Evolutionary conservation across 441 rosid species (phyloP), one percentile per base, ranked within the genome.

Genomic region (Daphne laureola): DNA sequence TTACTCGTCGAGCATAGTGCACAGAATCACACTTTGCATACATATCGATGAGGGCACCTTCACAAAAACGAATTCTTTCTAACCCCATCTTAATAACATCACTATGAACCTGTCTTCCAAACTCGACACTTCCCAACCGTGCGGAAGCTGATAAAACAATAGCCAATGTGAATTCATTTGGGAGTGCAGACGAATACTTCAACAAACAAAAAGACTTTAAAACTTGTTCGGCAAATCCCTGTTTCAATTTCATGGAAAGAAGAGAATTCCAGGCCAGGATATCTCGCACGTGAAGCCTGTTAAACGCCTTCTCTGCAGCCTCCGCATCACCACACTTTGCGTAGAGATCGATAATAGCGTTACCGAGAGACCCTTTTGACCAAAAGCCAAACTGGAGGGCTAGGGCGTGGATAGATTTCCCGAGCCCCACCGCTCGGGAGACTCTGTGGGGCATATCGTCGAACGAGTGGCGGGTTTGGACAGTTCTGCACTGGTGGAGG

Each of bases 1-100:
- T 83, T 45, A 80, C 82, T 65, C 17, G 69, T 26, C 73, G 72
- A 27, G 93, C 94, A 57, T 76, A 89, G 58, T 51, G 54, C 40
- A 88, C 50, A 38, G 31, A 27, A 35, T 67, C 65, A 75, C 83
- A 80, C 80, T 88, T 88, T 0, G 90, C 82, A 55, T 84, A 88
- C 96, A 86, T 72, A 71, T 88, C 93, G 46, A 88, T 82, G 42
- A 86, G 76, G 54, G 95, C 79, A 47, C 89, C 83, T 61, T 77
- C 79, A 57, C 89, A 91, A 66, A 74, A 88, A 1, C 81, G 73
- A 55, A 75, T 75, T 40, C 51, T 43, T 57, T 69, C 83, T 46
- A 77, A 55, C 9, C 98, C 95, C 59, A 73, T 55, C 74, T 87
- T 86, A 42, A 80, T 54, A 66, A 74, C 69, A 75, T 57, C 63